These are phyloP conservation scores for Parathielavia hyrcaniae DNA, from an alignment of 495 filamentous ascomycete genomes.

Conservation along the genomic window DNA sequence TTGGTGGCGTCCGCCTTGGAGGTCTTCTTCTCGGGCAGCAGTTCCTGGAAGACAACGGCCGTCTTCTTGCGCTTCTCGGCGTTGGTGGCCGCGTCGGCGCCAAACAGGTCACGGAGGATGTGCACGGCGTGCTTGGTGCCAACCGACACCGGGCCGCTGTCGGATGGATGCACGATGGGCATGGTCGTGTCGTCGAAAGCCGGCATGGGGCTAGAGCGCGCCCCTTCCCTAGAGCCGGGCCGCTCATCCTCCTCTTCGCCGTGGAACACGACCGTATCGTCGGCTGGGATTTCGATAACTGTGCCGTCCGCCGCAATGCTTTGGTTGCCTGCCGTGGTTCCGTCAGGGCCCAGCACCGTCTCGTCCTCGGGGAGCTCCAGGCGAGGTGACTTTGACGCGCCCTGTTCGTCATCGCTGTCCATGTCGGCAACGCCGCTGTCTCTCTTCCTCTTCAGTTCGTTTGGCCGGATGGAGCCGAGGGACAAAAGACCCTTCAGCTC, in stretches of 20 bases:
- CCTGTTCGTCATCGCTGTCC: constrained; percentile 56
- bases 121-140: constrained; percentile 95
- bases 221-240: constrained; percentile 22
- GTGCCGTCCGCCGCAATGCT: constrained; percentile 47
- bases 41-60: constrained; percentile 80
- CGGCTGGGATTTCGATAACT: constrained; percentile 59
- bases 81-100: constrained; percentile 52
- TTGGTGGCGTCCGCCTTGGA: constrained; percentile 86
- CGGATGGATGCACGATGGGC: constrained; percentile 67
- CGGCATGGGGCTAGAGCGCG: constrained; percentile 39
- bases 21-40: constrained; percentile 73
- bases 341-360: constrained; percentile 36
- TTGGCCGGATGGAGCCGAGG: constrained; percentile 68
- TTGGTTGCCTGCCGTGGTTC: constrained; percentile 47
- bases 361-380: constrained; percentile 66
- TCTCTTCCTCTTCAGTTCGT: constrained; percentile 88
- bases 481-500: constrained; percentile 83
- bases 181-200: constrained; percentile 70
- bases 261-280: constrained; percentile 38
- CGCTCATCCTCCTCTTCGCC: constrained; percentile 53
- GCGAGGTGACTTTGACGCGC: constrained; percentile 55
- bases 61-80: constrained; percentile 66
- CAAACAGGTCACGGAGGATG: constrained; percentile 82
- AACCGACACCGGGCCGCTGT: constrained; percentile 74
- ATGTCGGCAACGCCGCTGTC: constrained; percentile 82